These are phyloP conservation scores for Coleophoma eucalyptorum DNA, from an alignment of 2,329 filamentous ascomycete genomes.

Conservation along the genomic window DNA sequence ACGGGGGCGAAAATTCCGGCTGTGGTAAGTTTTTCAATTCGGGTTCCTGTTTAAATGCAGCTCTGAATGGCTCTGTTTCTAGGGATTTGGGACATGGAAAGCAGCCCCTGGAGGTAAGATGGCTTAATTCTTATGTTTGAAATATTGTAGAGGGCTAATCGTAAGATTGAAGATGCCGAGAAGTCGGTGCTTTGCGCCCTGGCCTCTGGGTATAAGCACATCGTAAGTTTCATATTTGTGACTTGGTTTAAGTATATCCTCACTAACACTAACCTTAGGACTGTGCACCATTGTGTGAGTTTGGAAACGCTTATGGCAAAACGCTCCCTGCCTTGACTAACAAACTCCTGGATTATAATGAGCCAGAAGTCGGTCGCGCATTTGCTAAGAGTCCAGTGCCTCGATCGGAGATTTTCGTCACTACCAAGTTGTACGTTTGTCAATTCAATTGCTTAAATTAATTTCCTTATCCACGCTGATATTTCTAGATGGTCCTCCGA, in stretches of 20 bases:
- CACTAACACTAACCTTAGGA: not conserved
- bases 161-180: not conserved
- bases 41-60: no score
- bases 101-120: not conserved
- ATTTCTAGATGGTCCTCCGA: slow-evolving; percentile 24
- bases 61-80: not conserved
- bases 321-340: not conserved
- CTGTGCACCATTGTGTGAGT: not conserved
- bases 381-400: slow-evolving; percentile 30
- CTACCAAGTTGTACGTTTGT: slow-evolving; percentile 42
- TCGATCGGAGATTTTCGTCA: slow-evolving; percentile 37
- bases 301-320: not conserved
- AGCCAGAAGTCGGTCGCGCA: slow-evolving; percentile 34
- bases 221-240: slow-evolving; percentile 45
- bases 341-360: slow-evolving; percentile 50
- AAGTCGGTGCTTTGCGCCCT: not conserved
- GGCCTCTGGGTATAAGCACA: not conserved
- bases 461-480: not conserved
- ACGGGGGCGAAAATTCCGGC: not conserved
- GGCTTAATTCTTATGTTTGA: no score
- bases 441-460: slow-evolving; percentile 38
- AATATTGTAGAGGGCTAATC: no score
- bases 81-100: slow-evolving; percentile 1
- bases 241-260: no score
- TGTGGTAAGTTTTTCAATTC: not conserved